Conservation (phyloP, 805 yeast species). For the Grigorovia jiainica region DNA sequence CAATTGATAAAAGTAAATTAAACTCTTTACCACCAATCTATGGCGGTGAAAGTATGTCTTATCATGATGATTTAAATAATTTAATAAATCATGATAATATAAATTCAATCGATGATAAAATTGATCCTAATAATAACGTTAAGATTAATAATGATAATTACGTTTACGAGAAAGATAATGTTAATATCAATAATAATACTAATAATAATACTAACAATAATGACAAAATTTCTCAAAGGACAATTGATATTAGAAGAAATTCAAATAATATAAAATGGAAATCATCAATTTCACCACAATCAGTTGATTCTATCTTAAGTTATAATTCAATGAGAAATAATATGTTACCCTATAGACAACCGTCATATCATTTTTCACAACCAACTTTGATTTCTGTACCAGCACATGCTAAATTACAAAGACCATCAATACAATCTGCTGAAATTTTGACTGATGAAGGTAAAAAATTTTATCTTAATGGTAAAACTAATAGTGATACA, state of each 20-base stretch:
- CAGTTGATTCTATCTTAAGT: slow-evolving; percentile 21
- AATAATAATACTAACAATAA: too few relatives aligned
- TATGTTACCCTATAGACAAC: slow-evolving; percentile 19
- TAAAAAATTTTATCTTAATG: slow-evolving; percentile 1
- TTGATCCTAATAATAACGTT: background rate
- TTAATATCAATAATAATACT: background rate
- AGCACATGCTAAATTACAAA: slow-evolving; percentile 28
- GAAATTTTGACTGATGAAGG: slow-evolving; percentile 10
- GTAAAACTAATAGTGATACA: background rate
- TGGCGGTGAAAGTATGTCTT: slow-evolving; percentile 5
- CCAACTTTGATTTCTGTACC: slow-evolving; percentile 26
- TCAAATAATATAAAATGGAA: background rate
- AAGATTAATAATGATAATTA: background rate
- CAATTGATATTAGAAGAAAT: slow-evolving; percentile 3
- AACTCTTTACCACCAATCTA: slow-evolving; percentile 5
- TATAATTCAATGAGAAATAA: slow-evolving; percentile 10
- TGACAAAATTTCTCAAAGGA: slow-evolving; percentile 1
- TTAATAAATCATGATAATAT: background rate
- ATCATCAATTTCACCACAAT: slow-evolving; percentile 19
- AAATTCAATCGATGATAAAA: background rate
- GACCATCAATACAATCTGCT: slow-evolving; percentile 17
- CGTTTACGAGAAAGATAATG: background rate
- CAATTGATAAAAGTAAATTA: slow-evolving; percentile 7
- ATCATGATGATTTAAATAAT: background rate
- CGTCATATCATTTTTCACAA: slow-evolving; percentile 20